phyloP scores from a whole-genome alignment of 805 yeast genomes.

The Nakazawaea wickerhamii region DNA sequence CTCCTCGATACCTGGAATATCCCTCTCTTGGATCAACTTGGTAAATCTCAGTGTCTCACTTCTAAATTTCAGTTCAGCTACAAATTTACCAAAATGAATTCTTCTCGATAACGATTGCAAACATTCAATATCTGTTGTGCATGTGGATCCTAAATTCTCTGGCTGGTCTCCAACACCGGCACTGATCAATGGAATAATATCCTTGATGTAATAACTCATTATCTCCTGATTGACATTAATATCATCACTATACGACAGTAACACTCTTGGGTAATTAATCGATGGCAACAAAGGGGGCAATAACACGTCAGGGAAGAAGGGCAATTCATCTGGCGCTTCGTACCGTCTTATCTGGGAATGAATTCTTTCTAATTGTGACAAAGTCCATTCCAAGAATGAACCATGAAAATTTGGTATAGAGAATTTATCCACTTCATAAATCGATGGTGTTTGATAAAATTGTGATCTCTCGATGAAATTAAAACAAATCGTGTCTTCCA shows the following conservation, averaged over 20 bases:
- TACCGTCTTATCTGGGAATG: conserved; percentile 83
- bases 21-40: conserved; percentile 57
- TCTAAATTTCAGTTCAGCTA: conserved; percentile 90
- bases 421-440: conserved; percentile 55
- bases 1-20: conserved; percentile 65
- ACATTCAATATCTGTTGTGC: conserved; percentile 78
- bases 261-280: conserved; percentile 68
- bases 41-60: conserved; percentile 60
- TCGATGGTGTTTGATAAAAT: conserved; percentile 68
- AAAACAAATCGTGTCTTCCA: conserved; percentile 96
- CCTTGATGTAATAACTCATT: conserved; percentile 56
- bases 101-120: conserved; percentile 86
- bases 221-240: conserved; percentile 73
- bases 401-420: conserved; percentile 67
- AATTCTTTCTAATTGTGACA: conserved; percentile 65
- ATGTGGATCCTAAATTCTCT: conserved; percentile 86
- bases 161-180: conserved; percentile 65
- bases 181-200: conserved; percentile 73
- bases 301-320: conserved; percentile 73
- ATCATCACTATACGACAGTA: conserved; percentile 70
- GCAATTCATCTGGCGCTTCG: conserved; percentile 91
- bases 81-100: conserved; percentile 95
- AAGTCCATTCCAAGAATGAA: conserved; percentile 82
- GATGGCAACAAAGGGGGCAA: conserved; percentile 72
- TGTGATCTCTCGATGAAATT: conserved; percentile 91